phyloP scores from a whole-genome alignment of 1,284 basidiomycete species.

The Ganoderma lingzhi region DNA sequence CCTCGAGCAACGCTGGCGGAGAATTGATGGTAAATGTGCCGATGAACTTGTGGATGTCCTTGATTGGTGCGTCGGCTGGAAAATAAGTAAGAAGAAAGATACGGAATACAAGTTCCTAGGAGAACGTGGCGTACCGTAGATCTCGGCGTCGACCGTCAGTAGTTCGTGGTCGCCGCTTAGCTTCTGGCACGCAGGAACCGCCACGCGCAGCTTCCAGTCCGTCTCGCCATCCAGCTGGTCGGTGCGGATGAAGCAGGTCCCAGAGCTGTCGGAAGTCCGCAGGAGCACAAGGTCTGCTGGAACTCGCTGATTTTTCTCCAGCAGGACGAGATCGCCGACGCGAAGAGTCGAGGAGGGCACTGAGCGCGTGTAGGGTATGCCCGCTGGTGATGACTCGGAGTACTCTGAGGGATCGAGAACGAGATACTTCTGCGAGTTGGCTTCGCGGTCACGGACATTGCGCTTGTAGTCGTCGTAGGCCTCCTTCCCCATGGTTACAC shows the following conservation, averaged over 20 bases:
- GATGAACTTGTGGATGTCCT: conserved; percentile 97
- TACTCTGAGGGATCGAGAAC: conserved; percentile 67
- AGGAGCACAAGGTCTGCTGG: conserved; percentile 95
- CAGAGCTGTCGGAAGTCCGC: conserved; percentile 85
- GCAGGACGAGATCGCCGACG: conserved; percentile 90
- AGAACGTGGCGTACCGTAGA: conserved; percentile 66
- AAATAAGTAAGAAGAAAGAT: conserved; percentile 11
- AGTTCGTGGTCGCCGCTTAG: conserved; percentile 73
- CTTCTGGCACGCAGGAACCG: conserved; percentile 86
- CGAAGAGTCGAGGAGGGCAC: conserved; percentile 90
- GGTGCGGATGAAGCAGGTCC: conserved; percentile 97
- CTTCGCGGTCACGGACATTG: conserved; percentile 90
- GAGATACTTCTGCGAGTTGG: conserved; percentile 93
- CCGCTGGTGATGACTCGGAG: conserved; percentile 38
- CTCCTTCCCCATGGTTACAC: conserved; percentile 98
- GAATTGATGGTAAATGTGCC: conserved; percentile 89
- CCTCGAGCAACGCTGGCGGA: conserved; percentile 49
- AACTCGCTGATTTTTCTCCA: conserved; percentile 98
- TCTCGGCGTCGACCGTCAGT: conserved; percentile 79
- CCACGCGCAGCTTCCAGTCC: conserved; percentile 97
- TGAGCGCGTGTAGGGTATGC: conserved; percentile 69
- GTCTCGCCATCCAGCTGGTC: conserved; percentile 99
- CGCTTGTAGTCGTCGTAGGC: conserved; percentile 98
- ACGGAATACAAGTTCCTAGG: conserved; percentile 7
- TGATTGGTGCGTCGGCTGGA: conserved; percentile 91